Evolutionary conservation across 257 asterid genomes (phyloP).

Genomic region (Verbascum thapsus): DNA sequence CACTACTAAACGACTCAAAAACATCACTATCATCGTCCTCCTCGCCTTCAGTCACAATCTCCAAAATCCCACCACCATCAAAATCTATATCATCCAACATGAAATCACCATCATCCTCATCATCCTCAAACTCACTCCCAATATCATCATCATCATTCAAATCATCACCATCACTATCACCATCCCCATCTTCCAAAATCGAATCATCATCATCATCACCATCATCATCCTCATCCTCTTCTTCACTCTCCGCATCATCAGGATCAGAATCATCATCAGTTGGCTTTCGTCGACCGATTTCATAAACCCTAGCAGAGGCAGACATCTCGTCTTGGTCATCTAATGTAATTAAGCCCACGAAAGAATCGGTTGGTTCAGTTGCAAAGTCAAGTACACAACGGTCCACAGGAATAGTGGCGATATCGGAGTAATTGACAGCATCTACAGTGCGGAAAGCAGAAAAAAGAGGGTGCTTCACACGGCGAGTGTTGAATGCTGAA

Average conservation of each 20-base stretch:
- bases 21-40: slow-evolving; percentile 75
- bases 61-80: slow-evolving; percentile 65
- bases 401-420: slow-evolving; percentile 87
- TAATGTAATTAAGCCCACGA: slow-evolving; percentile 87
- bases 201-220: slow-evolving; percentile 73
- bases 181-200: slow-evolving; percentile 61
- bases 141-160: slow-evolving; percentile 68
- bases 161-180: slow-evolving; percentile 76
- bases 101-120: slow-evolving; percentile 82
- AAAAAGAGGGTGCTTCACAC: slow-evolving; percentile 91
- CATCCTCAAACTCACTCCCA: slow-evolving; percentile 67
- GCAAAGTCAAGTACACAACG: slow-evolving; percentile 96
- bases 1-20: slow-evolving; percentile 70
- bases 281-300: slow-evolving; percentile 89
- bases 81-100: slow-evolving; percentile 60
- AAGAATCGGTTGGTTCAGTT: slow-evolving; percentile 89
- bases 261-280: slow-evolving; percentile 98
- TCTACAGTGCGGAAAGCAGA: slow-evolving; percentile 95
- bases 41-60: slow-evolving; percentile 66
- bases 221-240: slow-evolving; percentile 82
- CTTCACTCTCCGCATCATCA: slow-evolving; percentile 91
- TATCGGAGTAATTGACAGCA: slow-evolving; percentile 88
- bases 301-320: slow-evolving; percentile 89
- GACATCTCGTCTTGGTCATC: slow-evolving; percentile 97
- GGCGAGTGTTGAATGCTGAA: slow-evolving; percentile 76